Evolutionary conservation across 768 basidiomycete species (phyloP), one percentile per base, ranked within the genome.

Genomic region (Hericium rajendrae): DNA sequence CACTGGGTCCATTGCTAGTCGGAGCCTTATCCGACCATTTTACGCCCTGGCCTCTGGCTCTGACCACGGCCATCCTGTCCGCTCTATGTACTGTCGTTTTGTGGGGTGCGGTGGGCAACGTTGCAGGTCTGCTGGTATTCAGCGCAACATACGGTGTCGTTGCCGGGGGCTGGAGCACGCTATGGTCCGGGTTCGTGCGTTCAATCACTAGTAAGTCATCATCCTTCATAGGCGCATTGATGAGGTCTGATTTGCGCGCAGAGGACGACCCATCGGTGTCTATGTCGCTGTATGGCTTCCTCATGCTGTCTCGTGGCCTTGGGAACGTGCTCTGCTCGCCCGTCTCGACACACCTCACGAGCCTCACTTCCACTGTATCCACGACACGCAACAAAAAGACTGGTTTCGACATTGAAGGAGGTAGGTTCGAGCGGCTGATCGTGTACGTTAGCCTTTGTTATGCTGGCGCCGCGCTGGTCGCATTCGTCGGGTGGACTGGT

Each of bases 121-220:
- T 68, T 5, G 62, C 65, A 11, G 68, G 68, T 11, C 58, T 72
- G 3, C 51, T 70, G 8, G 48, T 59, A 4, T 72, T 67, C 50
- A 63, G 67, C 43, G 54, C 68, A 12, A 61, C 56, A 10, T 71
- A 72, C 56, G 71, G 71, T 11, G 57, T 59, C 37, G 46, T 70
- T 10, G 71, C 71, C 18, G 68, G 68, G 8, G 68, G 70, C 3
- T 72, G 69, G 69, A 62, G 62, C 10, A 70, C 62, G 40, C 54
- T 70, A 15, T 72, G 69, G 69, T 65, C 62, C 16, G 68, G 66
- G 6, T 71, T 70, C 54, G 58, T 69, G 6, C 48, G 56, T 20
- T 53, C 58, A 32, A 32, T 67, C 46, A 54, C 67, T 12, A 64
- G 64, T 66, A 51, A 46, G 66, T 60, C 28, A 48, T 46, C 6